Base-by-base conservation (phyloP, 2,329 filamentous ascomycete genomes). In the Penicillium sp. region DNA sequence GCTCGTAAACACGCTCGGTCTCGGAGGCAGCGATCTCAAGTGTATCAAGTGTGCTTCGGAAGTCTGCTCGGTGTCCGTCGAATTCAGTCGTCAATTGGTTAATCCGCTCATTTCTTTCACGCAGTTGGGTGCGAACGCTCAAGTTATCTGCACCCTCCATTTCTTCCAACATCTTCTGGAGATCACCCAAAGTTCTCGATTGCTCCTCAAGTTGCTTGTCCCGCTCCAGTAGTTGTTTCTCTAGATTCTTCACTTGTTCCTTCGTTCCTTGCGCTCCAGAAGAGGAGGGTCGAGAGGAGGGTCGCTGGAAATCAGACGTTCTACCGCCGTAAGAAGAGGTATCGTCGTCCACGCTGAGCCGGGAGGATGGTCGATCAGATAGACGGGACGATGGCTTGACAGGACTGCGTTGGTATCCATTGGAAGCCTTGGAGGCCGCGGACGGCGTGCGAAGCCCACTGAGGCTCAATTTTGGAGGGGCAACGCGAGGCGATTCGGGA, bases 21-120 rank as follows among this genome's bases (percentile, higher is more conserved):
- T 99, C 94, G 0, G 91, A 89, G 67, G 91, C 96, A 2, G 94
- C 95, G 77, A 97, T 84, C 72, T 99, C 94, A 44, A 99, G 80
- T 0, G 93, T 96, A 74, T 99, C 94, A 55, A 99, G 94, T 15
- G 94, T 99, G 71, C 90, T 96, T 60, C 94, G 82, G 74, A 99
- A 99, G 71, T 99, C 94, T 15, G 94, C 93, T 52, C 94, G 84
- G 69, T 99, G 93, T 8, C 88, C 85, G 68, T 99, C 94, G 64
- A 99, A 99, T 68, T 99, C 94, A 7, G 90, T 85, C 0, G 92
- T 97, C 61, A 99, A 82, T 79, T 93, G 87, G 21, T 88, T 86
- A 60, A 99, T 97, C 77, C 92, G 96, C 52, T 99, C 94, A 65
- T 97, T 97, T 81, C 96, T 97, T 74, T 99, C 94, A 20, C 90